A percentile compares a stretch with the other conserved stretches of the same genome.
Conservation (phyloP, 352 stramenopile species). For the Phytophthora brassicae region DNA sequence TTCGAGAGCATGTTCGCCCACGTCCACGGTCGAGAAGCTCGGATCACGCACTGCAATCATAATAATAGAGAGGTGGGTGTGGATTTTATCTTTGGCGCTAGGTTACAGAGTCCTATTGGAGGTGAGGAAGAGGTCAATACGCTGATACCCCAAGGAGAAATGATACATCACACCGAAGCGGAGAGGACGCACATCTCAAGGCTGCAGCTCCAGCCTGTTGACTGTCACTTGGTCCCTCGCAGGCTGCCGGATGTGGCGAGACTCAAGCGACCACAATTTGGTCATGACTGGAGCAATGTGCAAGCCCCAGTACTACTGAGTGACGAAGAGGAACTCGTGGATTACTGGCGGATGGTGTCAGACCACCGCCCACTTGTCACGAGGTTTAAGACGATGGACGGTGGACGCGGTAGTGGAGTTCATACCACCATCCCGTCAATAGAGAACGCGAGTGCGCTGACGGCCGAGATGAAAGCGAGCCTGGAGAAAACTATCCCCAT, state of each 20-base stretch:
- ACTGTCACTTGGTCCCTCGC: slow-evolving; percentile 65
- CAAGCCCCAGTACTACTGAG: slow-evolving; percentile 41
- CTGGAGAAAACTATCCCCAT: slow-evolving; percentile 16
- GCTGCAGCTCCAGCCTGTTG: slow-evolving; percentile 57
- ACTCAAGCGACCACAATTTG: slow-evolving; percentile 79
- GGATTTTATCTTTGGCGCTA: slow-evolving; percentile 83
- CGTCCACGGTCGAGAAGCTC: slow-evolving; percentile 73
- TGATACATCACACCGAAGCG: neutral
- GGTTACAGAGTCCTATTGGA: slow-evolving; percentile 39
- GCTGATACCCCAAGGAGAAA: too few species aligned
- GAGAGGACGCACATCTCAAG: too few species aligned
- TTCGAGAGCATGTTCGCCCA: slow-evolving; percentile 78
- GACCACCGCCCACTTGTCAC: slow-evolving; percentile 72
- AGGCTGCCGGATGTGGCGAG: slow-evolving; percentile 61
- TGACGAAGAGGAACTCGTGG: slow-evolving; percentile 65
- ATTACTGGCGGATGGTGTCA: slow-evolving; percentile 86
- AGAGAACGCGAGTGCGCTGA: slow-evolving; percentile 23
- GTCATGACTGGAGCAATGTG: slow-evolving; percentile 63
- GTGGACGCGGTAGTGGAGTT: neutral
- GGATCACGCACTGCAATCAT: slow-evolving; percentile 89
- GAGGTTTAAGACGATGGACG: slow-evolving; percentile 53
- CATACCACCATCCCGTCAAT: slow-evolving; percentile 11
- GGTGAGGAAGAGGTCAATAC: too few species aligned
- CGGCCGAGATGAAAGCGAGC: slow-evolving; percentile 28
- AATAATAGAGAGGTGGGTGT: slow-evolving; percentile 88